Evolutionary conservation across 2,329 filamentous ascomycete genomes (phyloP).

Genomic region (Aspergillus ibericus): DNA sequence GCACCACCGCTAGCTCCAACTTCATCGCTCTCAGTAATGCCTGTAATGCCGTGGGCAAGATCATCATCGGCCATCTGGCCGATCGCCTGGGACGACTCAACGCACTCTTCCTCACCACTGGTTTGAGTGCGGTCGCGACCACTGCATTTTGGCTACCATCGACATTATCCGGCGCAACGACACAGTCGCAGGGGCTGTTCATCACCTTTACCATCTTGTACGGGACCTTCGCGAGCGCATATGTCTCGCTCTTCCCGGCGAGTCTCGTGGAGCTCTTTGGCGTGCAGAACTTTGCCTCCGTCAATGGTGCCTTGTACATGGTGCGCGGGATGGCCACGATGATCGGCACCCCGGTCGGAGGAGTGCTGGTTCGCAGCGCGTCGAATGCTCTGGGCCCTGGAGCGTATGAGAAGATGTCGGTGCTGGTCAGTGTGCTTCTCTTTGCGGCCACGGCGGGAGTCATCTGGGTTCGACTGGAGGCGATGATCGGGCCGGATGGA

Average conservation of each 20-base stretch:
- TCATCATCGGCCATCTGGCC: conserved; percentile 40
- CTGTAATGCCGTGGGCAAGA: conserved; percentile 40
- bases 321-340: conserved; percentile 39
- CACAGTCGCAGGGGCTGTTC: conserved; percentile 20
- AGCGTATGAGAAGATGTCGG: background rate
- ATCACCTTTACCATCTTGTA: conserved; percentile 36
- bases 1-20: conserved; percentile 35
- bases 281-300: conserved; percentile 39
- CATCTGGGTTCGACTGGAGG: background rate
- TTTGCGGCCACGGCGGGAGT: background rate
- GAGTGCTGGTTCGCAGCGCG: conserved; percentile 27
- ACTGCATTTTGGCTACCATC: conserved; percentile 28
- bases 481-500: background rate
- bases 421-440: background rate
- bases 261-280: conserved; percentile 43
- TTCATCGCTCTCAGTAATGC: conserved; percentile 44
- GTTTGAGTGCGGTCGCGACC: conserved; percentile 30
- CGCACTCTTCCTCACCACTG: conserved; percentile 34
- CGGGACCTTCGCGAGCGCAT: conserved; percentile 40
- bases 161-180: background rate
- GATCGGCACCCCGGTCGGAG: conserved; percentile 39
- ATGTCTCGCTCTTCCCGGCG: conserved; percentile 43
- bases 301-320: conserved; percentile 44
- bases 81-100: conserved; percentile 27
- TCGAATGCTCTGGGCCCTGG: background rate